phyloP scores from a whole-genome alignment of 495 filamentous ascomycete genomes.

The Staphylotrichum tortipilum region DNA sequence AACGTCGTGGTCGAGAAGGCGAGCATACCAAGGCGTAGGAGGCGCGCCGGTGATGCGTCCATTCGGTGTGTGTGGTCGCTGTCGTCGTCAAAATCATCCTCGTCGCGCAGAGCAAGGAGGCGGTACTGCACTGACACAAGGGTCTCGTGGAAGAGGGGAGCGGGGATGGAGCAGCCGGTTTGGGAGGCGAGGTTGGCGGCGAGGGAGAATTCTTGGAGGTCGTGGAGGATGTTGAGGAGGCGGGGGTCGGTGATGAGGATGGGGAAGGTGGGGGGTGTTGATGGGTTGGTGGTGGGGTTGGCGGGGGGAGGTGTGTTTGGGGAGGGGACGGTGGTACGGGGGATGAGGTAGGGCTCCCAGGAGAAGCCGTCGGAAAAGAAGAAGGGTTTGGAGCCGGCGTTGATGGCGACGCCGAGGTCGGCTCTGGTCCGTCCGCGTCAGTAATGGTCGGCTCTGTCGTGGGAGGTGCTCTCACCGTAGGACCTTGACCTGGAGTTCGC shows the following conservation, averaged over 20 bases:
- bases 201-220: constrained; percentile 12
- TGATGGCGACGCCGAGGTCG: constrained; percentile 3
- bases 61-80: no score
- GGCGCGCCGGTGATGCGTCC: no score
- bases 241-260: background rate
- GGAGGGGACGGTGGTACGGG: background rate
- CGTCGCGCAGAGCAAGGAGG: constrained; percentile 9
- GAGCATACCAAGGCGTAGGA: constrained; percentile 13
- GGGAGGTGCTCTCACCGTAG: constrained; percentile 6
- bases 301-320: background rate
- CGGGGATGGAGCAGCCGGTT: constrained; percentile 2
- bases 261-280: background rate
- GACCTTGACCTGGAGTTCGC: constrained; percentile 13
- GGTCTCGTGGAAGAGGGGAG: constrained; percentile 8
- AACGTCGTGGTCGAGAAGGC: constrained; percentile 12
- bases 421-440: no score
- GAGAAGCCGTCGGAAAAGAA: constrained; percentile 9
- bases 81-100: background rate
- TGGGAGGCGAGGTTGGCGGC: constrained; percentile 9
- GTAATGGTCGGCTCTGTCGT: no score
- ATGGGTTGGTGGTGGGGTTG: background rate
- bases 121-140: constrained; percentile 14
- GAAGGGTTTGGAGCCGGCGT: background rate
- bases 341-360: constrained; percentile 7
- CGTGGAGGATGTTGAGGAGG: constrained; percentile 5